A percentile compares a stretch with the other conserved stretches of the same genome.
These are phyloP conservation scores for Fusarium pseudonygamai DNA, from an alignment of 2,329 filamentous ascomycete species.

Conservation along the genomic window DNA sequence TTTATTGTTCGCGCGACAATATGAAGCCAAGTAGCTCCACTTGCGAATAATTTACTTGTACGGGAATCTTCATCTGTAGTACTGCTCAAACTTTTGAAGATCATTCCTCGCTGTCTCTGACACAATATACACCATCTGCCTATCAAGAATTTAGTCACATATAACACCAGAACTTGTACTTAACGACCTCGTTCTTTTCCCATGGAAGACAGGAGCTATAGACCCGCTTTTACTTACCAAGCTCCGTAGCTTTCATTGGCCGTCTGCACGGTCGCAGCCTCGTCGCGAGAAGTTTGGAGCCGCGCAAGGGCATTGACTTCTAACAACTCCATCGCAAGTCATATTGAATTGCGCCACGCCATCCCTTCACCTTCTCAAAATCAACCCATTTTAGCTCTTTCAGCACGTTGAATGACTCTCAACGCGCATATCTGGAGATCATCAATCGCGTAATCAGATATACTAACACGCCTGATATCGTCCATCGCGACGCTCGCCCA, in stretches of 20 bases:
- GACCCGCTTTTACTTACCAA: slow-evolving; percentile 31
- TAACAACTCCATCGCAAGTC: slow-evolving; percentile 35
- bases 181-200: not conserved
- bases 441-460: slow-evolving; percentile 34
- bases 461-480: slow-evolving; percentile 14
- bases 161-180: not conserved
- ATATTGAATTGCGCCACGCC: slow-evolving; percentile 37
- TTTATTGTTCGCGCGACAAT: not conserved
- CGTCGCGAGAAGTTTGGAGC: slow-evolving; percentile 53
- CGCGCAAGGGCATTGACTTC: slow-evolving; percentile 38
- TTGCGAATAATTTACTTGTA: not conserved
- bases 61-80: not conserved
- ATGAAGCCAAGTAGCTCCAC: not conserved
- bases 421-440: not conserved
- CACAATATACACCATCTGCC: not conserved
- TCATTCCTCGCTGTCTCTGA: not conserved
- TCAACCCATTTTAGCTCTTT: slow-evolving; percentile 1
- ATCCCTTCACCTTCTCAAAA: slow-evolving; percentile 22
- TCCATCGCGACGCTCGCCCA: slow-evolving; percentile 40
- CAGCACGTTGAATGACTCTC: not conserved
- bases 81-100: not conserved
- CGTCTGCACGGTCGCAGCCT: slow-evolving; percentile 38
- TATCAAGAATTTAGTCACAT: not conserved
- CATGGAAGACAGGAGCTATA: not conserved
- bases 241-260: slow-evolving; percentile 40